Percentiles rank a stretch among this genome's conserved stretches.
Conservation (phyloP, 2,329 filamentous ascomycete genomes). For the Ascochyta viciae-villosae region DNA sequence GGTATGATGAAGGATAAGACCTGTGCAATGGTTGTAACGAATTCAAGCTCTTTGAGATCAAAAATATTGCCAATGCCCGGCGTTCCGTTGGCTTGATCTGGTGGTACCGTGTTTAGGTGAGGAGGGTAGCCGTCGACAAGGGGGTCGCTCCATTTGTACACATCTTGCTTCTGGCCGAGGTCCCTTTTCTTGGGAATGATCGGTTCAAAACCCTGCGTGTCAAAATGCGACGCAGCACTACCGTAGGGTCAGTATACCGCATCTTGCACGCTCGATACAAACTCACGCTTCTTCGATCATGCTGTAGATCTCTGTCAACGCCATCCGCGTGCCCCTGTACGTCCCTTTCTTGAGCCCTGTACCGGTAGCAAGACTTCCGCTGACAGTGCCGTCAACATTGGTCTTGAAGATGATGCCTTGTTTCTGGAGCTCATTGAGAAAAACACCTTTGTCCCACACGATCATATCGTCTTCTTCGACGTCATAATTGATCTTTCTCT, state of each 20-base stretch:
- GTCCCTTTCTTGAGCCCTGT: conserved; percentile 9
- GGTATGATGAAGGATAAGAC: conserved; percentile 12
- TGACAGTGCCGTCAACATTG: not conserved
- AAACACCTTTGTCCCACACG: conserved; percentile 18
- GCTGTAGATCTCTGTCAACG: conserved; percentile 14
- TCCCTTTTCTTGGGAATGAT: conserved; percentile 13
- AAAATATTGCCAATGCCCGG: conserved; percentile 8
- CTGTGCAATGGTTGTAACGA: not conserved
- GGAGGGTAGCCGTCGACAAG: conserved; percentile 3
- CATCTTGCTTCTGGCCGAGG: conserved; percentile 3
- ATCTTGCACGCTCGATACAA: too few species aligned
- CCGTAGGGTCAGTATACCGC: not conserved
- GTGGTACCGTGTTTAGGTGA: conserved; percentile 4
- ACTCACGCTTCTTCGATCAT: conserved; percentile 14
- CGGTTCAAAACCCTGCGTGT: conserved; percentile 13
- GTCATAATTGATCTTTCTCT: conserved; percentile 2
- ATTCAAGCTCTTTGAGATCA: not conserved
- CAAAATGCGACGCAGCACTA: conserved; percentile 11
- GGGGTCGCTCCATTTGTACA: conserved; percentile 10
- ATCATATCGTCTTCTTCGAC: conserved; percentile 12
- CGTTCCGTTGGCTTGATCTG: conserved; percentile 1
- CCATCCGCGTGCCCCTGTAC: conserved; percentile 11
- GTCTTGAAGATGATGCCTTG: conserved; percentile 11
- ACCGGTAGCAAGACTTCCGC: not conserved
- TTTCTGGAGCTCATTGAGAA: conserved; percentile 12